These are phyloP conservation scores for Aspergillus bridgeri DNA, from an alignment of 495 filamentous ascomycete genomes.

Conservation along the genomic window DNA sequence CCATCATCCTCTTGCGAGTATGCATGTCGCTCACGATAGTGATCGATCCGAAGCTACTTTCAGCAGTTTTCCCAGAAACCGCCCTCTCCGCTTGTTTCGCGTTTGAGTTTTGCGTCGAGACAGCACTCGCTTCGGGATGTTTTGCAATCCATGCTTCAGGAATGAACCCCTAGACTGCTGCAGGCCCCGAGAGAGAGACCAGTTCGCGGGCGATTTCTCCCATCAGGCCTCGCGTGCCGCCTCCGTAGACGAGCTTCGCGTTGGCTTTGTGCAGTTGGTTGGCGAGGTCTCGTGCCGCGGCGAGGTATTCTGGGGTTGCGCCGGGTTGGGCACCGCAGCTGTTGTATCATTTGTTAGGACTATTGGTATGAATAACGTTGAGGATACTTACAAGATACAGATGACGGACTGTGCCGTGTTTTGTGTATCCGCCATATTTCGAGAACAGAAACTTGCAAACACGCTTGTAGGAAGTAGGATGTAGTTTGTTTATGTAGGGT, in stretches of 20 bases:
- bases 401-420: no score
- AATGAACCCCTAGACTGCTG: constrained; percentile 87
- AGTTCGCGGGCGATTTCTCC: constrained; percentile 81
- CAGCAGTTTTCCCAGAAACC: constrained; percentile 48
- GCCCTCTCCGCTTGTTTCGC: constrained; percentile 36
- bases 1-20: constrained; percentile 89
- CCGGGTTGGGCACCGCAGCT: constrained; percentile 34
- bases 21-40: constrained; percentile 92
- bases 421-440: no score
- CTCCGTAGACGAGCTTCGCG: constrained; percentile 82
- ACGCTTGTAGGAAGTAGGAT: no score
- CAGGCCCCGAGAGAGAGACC: constrained; percentile 72
- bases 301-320: constrained; percentile 59
- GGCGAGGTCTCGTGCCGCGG: constrained; percentile 71
- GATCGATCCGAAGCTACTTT: constrained; percentile 67
- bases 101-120: no score
- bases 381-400: no score
- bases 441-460: no score
- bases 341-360: no score
- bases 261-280: constrained; percentile 63
- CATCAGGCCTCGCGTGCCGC: constrained; percentile 90
- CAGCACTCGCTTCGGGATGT: constrained; percentile 1
- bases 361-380: no score
- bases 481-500: no score
- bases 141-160: constrained; percentile 64